Conservation (phyloP, 805 yeast species). For the Candida montana region DNA sequence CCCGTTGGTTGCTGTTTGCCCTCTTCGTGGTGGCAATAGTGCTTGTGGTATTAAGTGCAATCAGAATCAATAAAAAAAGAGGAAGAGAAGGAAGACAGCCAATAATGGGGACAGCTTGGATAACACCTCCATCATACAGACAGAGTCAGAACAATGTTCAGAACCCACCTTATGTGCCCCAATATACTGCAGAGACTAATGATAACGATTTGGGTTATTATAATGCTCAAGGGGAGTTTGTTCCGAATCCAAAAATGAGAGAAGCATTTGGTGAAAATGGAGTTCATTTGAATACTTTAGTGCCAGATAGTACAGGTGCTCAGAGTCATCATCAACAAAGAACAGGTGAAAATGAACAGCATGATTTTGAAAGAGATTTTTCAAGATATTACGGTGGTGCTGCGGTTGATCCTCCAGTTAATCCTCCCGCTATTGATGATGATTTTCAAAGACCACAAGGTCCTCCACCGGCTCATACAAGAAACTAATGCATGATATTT, state of each 20-base stretch:
- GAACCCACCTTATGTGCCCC: slow-evolving; percentile 58
- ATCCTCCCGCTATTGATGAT: neutral
- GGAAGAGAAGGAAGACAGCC: slow-evolving; percentile 43
- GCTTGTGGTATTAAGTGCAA: slow-evolving; percentile 43
- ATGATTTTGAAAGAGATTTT: slow-evolving; percentile 24
- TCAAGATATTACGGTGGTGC: slow-evolving; percentile 17
- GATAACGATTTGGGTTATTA: slow-evolving; percentile 71
- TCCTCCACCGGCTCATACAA: slow-evolving; percentile 11
- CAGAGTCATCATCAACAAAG: neutral
- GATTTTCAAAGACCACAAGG: slow-evolving; percentile 5
- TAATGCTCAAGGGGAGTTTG: slow-evolving; percentile 24
- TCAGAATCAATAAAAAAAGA: slow-evolving; percentile 52
- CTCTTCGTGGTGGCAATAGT: slow-evolving; percentile 47
- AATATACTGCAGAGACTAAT: slow-evolving; percentile 60
- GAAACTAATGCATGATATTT: neutral
- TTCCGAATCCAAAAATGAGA: slow-evolving; percentile 30
- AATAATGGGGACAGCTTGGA: slow-evolving; percentile 74
- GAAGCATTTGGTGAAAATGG: slow-evolving; percentile 12
- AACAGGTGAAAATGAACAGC: slow-evolving; percentile 14
- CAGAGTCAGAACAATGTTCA: slow-evolving; percentile 23
- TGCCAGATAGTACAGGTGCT: slow-evolving; percentile 22
- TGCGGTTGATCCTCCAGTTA: neutral
- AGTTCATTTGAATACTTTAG: slow-evolving; percentile 16
- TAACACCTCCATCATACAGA: slow-evolving; percentile 76
- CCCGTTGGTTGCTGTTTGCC: slow-evolving; percentile 43